Evolutionary conservation across 306 rosid genomes (phyloP).

Genomic region (Vicia sativa): DNA sequence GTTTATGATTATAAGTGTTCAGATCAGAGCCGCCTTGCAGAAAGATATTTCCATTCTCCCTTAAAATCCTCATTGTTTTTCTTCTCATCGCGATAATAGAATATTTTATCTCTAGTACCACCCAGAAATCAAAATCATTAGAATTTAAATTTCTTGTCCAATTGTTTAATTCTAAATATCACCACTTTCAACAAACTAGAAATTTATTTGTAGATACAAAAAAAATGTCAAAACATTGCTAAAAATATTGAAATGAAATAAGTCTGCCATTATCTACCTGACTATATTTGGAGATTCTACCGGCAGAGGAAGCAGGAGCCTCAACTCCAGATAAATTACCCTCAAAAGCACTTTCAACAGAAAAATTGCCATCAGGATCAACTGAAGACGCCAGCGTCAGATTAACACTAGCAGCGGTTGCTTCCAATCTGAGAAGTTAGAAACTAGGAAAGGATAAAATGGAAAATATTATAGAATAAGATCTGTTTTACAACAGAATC

Average conservation of each 20-base stretch:
- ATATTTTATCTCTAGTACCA: too few species aligned
- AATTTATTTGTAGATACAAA: constrained; percentile 2
- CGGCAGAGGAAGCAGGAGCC: constrained; percentile 54
- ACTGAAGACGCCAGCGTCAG: constrained; percentile 53
- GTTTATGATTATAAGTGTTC: too few species aligned
- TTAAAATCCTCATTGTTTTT: too few species aligned
- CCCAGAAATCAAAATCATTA: constrained; percentile 25
- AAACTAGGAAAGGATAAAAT: constrained; percentile 22
- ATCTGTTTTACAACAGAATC: constrained; percentile 26
- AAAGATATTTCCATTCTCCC: too few species aligned
- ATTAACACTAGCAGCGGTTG: constrained; percentile 68
- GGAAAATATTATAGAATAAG: constrained; percentile 34
- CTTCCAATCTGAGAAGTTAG: constrained; percentile 74
- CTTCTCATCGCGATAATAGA: too few species aligned
- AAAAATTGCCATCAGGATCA: constrained; percentile 41
- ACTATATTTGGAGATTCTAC: constrained; percentile 49
- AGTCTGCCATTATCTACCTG: constrained; percentile 51
- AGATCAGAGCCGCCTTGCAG: too few species aligned
- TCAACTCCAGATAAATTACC: constrained; percentile 40
- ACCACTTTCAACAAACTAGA: constrained; percentile 30
- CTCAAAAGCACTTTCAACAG: constrained; percentile 48
- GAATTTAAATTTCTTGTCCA: constrained; percentile 15
- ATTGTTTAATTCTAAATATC: constrained; percentile 28
- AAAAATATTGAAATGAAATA: constrained; percentile 27
- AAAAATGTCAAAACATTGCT: constrained; percentile 12